Evolutionary conservation across 352 stramenopile species (phyloP), one percentile per base, ranked within the genome.

Genomic region (Thalassiosira gravida): DNA sequence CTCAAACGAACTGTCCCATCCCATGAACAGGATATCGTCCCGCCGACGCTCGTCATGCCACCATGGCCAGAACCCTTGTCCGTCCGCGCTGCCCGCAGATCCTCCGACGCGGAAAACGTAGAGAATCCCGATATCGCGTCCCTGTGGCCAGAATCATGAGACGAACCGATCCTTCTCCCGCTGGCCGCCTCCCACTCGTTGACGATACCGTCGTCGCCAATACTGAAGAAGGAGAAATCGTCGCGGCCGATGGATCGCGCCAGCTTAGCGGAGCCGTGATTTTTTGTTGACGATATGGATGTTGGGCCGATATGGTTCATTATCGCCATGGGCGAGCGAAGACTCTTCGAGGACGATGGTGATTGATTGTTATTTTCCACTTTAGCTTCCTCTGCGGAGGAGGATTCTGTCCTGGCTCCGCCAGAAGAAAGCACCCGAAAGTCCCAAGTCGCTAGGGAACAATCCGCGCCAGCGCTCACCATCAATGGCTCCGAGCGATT

Each of bases 391-490:
- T 49, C 46, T 20, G 32, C 42, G 20, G 66, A 39, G 22, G 46
- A 59, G 7, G 25, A 44, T 22, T 74, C 61, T 29, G 29, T 20
- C 39, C 24, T 61, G 49, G 37, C 47, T n/a, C 20, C 27, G 27
- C 24, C 58, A 55, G 44, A 47, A 27, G 86, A 91, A 29, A 94
- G 67, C 0, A 74, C 68, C 32, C 89, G 67, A 56, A 94, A 93
- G 70, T 94, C 89, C 89, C 89, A 94, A 62, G 89, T 91, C 11
- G 85, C 83, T 25, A 94, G 62, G 24, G 74, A 81, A 20, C 89
- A 87, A 83, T 94, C 89, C 37, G 74, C 61, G 7, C 66, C 87
- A 25, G 87, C 89, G 56, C 77, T 92, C n/a, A 92, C 79, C 77
- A 93, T 89, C 2, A 92, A 42, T 32, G 81, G 82, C 73, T 92